phyloP scores from a whole-genome alignment of 306 rosid species.

The Castanospermum australe region DNA sequence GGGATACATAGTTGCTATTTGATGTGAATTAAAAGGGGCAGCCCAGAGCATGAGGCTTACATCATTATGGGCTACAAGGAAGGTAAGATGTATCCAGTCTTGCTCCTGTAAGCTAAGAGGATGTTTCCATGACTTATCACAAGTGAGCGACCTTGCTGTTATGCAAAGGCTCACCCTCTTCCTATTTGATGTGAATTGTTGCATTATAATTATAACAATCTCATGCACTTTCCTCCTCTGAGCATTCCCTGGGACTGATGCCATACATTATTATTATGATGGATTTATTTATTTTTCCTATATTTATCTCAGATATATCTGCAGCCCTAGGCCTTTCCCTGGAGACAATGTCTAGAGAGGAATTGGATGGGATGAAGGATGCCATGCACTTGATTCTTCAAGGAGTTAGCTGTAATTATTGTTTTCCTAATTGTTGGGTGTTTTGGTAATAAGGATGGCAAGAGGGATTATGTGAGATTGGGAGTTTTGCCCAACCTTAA shows the following conservation, averaged over 20 bases:
- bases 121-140: not conserved
- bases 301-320: constrained; percentile 70
- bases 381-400: constrained; percentile 80
- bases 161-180: not conserved
- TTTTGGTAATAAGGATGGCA: constrained; percentile 17
- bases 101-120: constrained; percentile 4
- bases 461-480: constrained; percentile 19
- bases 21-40: constrained; percentile 11
- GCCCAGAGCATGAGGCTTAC: not conserved
- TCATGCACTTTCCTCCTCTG: not conserved
- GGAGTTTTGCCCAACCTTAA: not conserved
- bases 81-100: not conserved
- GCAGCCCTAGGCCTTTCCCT: constrained; percentile 85
- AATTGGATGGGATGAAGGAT: constrained; percentile 75
- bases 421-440: constrained; percentile 13
- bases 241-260: constrained; percentile 19
- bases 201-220: not conserved
- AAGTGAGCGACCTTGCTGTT: not conserved
- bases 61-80: constrained; percentile 2
- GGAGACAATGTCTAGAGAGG: constrained; percentile 75
- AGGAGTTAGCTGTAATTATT: constrained; percentile 89
- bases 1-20: not conserved
- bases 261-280: constrained; percentile 19
- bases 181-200: constrained; percentile 15
- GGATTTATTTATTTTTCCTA: constrained; percentile 35